These are phyloP conservation scores for Hura crepitans DNA, from an alignment of 441 rosid species.

Conservation along the genomic window DNA sequence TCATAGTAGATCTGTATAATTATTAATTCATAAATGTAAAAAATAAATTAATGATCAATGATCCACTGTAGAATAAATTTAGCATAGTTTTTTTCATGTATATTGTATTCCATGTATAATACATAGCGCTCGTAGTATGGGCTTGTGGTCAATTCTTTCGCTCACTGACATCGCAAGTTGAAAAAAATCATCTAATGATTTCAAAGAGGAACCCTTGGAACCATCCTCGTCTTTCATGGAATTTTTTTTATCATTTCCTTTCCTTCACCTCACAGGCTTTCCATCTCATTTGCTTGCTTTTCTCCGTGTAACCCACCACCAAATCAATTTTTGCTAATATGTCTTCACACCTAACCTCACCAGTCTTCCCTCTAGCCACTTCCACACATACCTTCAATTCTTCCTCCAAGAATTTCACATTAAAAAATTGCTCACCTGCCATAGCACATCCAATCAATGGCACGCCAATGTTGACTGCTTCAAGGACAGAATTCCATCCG, in stretches of 20 bases:
- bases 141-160: not conserved
- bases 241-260: constrained; percentile 31
- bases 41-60: no score
- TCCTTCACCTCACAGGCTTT: constrained; percentile 36
- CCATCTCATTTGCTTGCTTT: constrained; percentile 41
- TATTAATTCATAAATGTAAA: no score
- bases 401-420: constrained; percentile 53
- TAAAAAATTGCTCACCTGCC: constrained; percentile 74
- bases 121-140: no score
- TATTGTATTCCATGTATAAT: no score
- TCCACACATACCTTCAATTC: constrained; percentile 55
- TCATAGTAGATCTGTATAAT: no score
- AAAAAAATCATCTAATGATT: constrained; percentile 56
- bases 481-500: constrained; percentile 76
- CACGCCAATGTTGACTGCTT: constrained; percentile 52
- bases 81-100: no score
- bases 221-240: constrained; percentile 33
- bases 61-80: no score
- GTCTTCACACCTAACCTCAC: constrained; percentile 40
- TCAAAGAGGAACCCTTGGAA: constrained; percentile 48
- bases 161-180: constrained; percentile 33
- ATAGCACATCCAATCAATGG: constrained; percentile 70
- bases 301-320: constrained; percentile 44
- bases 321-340: constrained; percentile 42
- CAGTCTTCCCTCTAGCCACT: constrained; percentile 54